Conservation (phyloP, 768 basidiomycete genomes). For the Hebeloma cylindrosporum region DNA sequence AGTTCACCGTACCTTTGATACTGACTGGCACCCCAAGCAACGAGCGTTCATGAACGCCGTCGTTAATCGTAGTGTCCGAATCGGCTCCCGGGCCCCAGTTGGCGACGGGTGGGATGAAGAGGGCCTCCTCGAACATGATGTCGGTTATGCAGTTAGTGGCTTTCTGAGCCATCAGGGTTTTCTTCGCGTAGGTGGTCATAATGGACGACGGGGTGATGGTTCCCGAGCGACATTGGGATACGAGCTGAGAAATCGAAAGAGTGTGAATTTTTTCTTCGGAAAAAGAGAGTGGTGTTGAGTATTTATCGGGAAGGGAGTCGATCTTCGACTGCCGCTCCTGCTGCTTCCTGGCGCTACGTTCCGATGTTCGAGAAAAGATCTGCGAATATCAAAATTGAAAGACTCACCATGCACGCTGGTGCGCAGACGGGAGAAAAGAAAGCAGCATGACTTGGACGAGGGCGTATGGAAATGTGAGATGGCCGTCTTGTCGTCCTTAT, state of each 20-base stretch:
- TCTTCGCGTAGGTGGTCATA: constrained; percentile 55
- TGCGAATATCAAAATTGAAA: constrained; percentile 19
- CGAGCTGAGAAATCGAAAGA: constrained; percentile 48
- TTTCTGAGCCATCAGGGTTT: constrained; percentile 50
- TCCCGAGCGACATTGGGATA: constrained; percentile 44
- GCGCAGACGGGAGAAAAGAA: constrained; percentile 35
- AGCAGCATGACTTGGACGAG: constrained; percentile 34
- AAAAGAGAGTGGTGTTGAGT: constrained; percentile 41
- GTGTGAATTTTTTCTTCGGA: constrained; percentile 48
- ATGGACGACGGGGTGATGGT: constrained; percentile 40
- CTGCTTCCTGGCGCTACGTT: constrained; percentile 44
- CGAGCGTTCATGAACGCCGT: constrained; percentile 40
- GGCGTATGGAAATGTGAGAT: constrained; percentile 14
- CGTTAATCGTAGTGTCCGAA: constrained; percentile 33
- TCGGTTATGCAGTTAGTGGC: constrained; percentile 71
- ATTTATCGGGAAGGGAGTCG: constrained; percentile 38
- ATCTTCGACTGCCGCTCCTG: constrained; percentile 43
- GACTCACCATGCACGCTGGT: constrained; percentile 43
- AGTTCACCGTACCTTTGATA: constrained; percentile 51
- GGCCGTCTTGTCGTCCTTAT: constrained; percentile 31
- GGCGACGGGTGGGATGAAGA: constrained; percentile 36
- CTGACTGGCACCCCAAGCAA: constrained; percentile 70
- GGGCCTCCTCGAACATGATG: constrained; percentile 54
- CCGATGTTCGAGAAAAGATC: constrained; percentile 7
- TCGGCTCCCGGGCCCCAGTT: constrained; percentile 42